Conservation (phyloP, 2,329 filamentous ascomycete genomes). For the Xylariaceae sp. region DNA sequence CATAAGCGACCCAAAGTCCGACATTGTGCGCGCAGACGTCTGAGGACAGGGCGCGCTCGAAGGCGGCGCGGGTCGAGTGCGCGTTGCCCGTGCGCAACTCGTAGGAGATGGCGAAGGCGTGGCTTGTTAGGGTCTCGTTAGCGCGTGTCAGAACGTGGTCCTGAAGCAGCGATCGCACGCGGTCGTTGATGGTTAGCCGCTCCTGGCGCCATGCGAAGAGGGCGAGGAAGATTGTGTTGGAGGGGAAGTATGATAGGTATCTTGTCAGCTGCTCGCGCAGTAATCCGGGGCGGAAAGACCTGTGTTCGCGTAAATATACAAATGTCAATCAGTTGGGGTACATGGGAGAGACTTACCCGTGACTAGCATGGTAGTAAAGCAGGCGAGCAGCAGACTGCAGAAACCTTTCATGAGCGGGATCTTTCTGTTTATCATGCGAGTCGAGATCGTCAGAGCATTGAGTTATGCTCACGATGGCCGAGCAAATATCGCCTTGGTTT, state of each 20-base stretch:
- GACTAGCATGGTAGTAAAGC: constrained; percentile 59
- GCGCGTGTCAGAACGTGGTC: constrained; percentile 42
- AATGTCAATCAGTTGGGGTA: no score
- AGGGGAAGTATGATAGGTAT: constrained; percentile 62
- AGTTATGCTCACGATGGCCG: constrained; percentile 41
- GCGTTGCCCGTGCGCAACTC: constrained; percentile 45
- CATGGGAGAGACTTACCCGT: constrained; percentile 41
- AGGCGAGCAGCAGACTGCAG: constrained; percentile 65
- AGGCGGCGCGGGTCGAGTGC: constrained; percentile 46
- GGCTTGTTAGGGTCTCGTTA: constrained; percentile 41
- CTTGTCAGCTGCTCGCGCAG: constrained; percentile 57
- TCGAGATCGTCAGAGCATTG: constrained; percentile 41
- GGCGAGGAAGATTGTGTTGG: constrained; percentile 69
- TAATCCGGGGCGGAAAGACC: constrained; percentile 62
- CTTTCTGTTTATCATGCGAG: constrained; percentile 32
- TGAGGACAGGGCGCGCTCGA: constrained; percentile 46
- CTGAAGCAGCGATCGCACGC: constrained; percentile 62
- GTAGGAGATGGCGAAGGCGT: constrained; percentile 48
- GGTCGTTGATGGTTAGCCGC: constrained; percentile 67
- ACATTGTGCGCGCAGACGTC: constrained; percentile 37
- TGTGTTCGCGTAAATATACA: constrained; percentile 22
- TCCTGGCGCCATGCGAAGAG: constrained; percentile 70
- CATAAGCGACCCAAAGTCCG: constrained; percentile 46
- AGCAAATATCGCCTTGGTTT: constrained; percentile 51
- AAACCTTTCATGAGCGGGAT: constrained; percentile 53